A percentile compares a stretch with the other conserved stretches of the same genome.
Evolutionary conservation across 176 grass and related monocot genomes (phyloP).

Genomic region (Sorghum bicolor): DNA sequence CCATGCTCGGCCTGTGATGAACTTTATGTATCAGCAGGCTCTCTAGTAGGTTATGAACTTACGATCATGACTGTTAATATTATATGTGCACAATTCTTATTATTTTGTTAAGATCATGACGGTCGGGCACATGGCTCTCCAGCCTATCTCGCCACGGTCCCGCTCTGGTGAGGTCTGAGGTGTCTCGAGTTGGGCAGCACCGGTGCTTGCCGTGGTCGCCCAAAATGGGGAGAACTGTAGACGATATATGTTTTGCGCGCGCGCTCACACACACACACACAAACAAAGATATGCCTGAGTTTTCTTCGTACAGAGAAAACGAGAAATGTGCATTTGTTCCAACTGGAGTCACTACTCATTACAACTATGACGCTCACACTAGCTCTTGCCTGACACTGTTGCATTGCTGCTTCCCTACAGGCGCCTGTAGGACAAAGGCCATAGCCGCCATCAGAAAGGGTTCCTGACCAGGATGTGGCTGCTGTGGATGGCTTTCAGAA

Average conservation of each 20-base stretch:
- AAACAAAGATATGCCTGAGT: neutral
- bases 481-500: conserved; percentile 23
- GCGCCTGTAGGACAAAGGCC: neutral
- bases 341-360: neutral
- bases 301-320: neutral
- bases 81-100: neutral
- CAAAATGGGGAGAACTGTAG: too few species aligned
- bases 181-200: too few species aligned
- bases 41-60: neutral
- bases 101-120: neutral
- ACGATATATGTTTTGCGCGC: too few species aligned
- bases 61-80: neutral
- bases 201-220: too few species aligned
- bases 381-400: neutral
- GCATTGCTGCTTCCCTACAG: neutral
- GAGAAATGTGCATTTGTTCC: neutral
- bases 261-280: too few species aligned
- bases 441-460: neutral
- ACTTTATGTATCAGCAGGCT: neutral
- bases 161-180: too few species aligned
- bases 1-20: neutral
- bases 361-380: neutral
- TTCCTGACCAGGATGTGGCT: neutral
- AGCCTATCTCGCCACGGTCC: too few species aligned
- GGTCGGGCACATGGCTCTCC: too few species aligned